phyloP scores from a whole-genome alignment of 2,329 filamentous ascomycete species.

The Fusarium haematococcum region DNA sequence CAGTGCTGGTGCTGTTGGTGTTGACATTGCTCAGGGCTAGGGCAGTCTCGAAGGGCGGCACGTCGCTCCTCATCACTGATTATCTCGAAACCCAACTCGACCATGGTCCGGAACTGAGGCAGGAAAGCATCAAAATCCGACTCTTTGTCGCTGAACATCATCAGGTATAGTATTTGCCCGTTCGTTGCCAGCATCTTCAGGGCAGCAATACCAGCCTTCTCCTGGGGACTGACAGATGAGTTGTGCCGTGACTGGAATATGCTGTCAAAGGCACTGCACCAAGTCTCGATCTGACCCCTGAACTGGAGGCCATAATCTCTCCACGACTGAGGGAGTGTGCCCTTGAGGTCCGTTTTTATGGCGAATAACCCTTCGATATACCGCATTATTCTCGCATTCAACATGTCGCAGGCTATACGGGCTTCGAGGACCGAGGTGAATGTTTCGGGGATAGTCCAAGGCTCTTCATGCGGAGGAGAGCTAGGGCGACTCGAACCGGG shows the following conservation, averaged over 20 bases:
- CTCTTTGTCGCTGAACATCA: constrained; percentile 71
- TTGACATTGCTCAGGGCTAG: constrained; percentile 56
- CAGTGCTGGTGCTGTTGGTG: constrained; percentile 48
- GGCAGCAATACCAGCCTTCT: constrained; percentile 70
- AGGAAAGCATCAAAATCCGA: constrained; percentile 68
- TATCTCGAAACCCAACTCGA: constrained; percentile 69
- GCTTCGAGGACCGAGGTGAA: constrained; percentile 67
- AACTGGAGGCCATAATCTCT: constrained; percentile 62
- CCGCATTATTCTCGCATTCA: constrained; percentile 67
- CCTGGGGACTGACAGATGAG: constrained; percentile 63
- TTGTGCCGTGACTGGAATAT: constrained; percentile 63
- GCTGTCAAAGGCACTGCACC: constrained; percentile 67
- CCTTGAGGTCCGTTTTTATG: constrained; percentile 62
- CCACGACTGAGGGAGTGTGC: constrained; percentile 62
- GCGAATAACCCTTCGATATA: constrained; percentile 68
- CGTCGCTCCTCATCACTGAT: constrained; percentile 68
- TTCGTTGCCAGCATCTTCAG: constrained; percentile 73
- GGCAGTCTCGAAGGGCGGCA: constrained; percentile 60
- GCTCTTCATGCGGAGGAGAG: constrained; percentile 52
- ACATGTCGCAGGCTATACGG: constrained; percentile 65
- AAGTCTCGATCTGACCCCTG: constrained; percentile 63
- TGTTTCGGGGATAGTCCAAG: constrained; percentile 41
- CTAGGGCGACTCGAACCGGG: constrained; percentile 56
- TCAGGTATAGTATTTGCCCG: constrained; percentile 66
- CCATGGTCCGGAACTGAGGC: constrained; percentile 64